phyloP scores from a whole-genome alignment of 2,329 filamentous ascomycete genomes.

The Pseudocercospora eumusae region DNA sequence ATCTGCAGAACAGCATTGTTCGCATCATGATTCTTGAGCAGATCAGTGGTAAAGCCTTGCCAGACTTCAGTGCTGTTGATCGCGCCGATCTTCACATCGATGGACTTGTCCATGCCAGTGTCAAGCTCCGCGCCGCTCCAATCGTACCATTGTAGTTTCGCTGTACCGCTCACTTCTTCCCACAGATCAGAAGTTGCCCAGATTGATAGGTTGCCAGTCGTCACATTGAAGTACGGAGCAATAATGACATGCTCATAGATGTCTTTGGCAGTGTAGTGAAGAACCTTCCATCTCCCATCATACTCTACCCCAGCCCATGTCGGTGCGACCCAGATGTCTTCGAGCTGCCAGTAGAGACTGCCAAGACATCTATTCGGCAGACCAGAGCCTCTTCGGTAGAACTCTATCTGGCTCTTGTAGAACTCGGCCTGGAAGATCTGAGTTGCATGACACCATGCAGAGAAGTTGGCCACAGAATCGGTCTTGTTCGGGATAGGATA shows the following conservation, averaged over 20 bases:
- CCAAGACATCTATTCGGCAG: conserved; percentile 60
- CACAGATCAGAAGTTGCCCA: conserved; percentile 63
- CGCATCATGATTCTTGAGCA: conserved; percentile 36
- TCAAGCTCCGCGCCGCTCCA: conserved; percentile 51
- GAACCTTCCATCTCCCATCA: conserved; percentile 62
- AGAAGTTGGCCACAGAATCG: conserved; percentile 60
- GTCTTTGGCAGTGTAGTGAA: conserved; percentile 61
- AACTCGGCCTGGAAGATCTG: conserved; percentile 66
- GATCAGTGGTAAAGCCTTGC: conserved; percentile 42
- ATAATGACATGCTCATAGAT: conserved; percentile 62
- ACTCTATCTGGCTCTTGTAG: conserved; percentile 62
- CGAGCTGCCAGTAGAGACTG: conserved; percentile 65
- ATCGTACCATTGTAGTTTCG: conserved; percentile 55
- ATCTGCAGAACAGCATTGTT: conserved; percentile 50
- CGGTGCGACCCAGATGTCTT: conserved; percentile 62
- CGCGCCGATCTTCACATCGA: conserved; percentile 50
- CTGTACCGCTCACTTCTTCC: conserved; percentile 50
- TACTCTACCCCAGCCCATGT: conserved; percentile 67
- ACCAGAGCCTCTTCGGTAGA: conserved; percentile 62
- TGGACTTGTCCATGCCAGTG: conserved; percentile 36
- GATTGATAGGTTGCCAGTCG: conserved; percentile 53
- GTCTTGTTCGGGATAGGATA: conserved; percentile 59
- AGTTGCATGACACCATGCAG: conserved; percentile 62
- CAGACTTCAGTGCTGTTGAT: conserved; percentile 56
- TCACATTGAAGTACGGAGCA: conserved; percentile 57